These are phyloP conservation scores for Podospora conica DNA, from an alignment of 495 filamentous ascomycete species.

Conservation along the genomic window DNA sequence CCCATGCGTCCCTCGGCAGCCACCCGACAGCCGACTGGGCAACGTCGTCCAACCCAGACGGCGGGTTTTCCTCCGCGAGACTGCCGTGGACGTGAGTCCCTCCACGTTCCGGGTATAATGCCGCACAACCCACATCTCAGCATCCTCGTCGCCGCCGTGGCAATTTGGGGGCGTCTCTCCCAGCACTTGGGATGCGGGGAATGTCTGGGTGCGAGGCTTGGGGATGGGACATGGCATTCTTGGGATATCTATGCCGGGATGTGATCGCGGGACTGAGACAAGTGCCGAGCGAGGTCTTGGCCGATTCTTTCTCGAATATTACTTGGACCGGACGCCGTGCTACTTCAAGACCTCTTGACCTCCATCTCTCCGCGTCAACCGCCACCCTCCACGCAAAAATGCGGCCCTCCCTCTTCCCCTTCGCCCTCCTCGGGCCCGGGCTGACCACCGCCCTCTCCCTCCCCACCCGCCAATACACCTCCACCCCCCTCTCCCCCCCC, in stretches of 20 bases:
- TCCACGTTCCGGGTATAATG: neutral
- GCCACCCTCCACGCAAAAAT: neutral
- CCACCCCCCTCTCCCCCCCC: neutral
- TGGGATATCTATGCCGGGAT: neutral
- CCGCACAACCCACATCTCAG: neutral
- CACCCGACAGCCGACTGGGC: no score
- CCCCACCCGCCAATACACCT: neutral
- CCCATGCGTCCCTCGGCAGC: neutral
- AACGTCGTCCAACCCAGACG: neutral
- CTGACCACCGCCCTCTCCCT: neutral
- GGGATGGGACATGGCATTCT: neutral
- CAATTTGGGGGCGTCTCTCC: neutral
- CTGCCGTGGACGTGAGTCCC: neutral
- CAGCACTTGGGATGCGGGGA: neutral
- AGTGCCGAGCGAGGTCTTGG: neutral
- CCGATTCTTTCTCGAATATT: neutral
- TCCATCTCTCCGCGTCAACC: neutral
- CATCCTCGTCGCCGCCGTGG: neutral
- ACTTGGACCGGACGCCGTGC: neutral
- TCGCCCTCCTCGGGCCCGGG: neutral
- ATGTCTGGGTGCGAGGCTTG: neutral
- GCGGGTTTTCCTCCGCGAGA: neutral
- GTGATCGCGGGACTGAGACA: neutral
- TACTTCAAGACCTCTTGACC: neutral
- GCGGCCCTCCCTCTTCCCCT: neutral